Base-by-base conservation (phyloP, 2,329 filamentous ascomycete genomes). In the Apiospora kogelbergensis region DNA sequence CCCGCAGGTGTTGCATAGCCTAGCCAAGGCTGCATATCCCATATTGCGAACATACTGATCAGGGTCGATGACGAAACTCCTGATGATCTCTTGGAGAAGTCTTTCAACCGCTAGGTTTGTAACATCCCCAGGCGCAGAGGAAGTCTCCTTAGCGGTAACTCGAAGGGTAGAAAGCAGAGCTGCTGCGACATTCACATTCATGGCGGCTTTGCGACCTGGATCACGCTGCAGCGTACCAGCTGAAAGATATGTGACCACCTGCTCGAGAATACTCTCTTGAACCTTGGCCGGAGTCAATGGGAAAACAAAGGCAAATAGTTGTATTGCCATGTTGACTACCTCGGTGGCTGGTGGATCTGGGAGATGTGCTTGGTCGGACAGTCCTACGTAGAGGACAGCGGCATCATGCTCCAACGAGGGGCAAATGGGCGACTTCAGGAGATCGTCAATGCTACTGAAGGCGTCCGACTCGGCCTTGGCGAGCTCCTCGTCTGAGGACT, bases 221-320 rank as follows among this genome's bases (percentile, higher is more conserved):
- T 98, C 96, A 72, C 96, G 89, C 73, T 95, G 93, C 26, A 98
- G 83, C 65, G 88, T 89, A 0, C 90, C 89, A 1, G 94, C 92
- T 0, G 93, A 92, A n/a, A 96, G 84, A 76, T 97, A 97, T 0
- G 93, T 96, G 20, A 93, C 91, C 64, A 98, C 91, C 77, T 99
- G 96, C 79, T 99, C 96, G 11, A 99, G 83, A 64, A 97, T 93
- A 76, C 95, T 98, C 79, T 99, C 96, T 76, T 99, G 96, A 2
- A 99, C 93, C 76, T 95, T 97, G 4, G 93, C 87, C 0, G 93
- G 92, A 63, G 97, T 97, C 11, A 98, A 84, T 2, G 96, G 95
- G 69, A 99, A 90, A 46, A 94, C 93, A 67, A 97, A 93, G 1
- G 95, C 94, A 78, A 99, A 99, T 0, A 98, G 84, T 71, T 96